Evolutionary conservation across 2,329 filamentous ascomycete species (phyloP).

Genomic region (Xylaria sp.): DNA sequence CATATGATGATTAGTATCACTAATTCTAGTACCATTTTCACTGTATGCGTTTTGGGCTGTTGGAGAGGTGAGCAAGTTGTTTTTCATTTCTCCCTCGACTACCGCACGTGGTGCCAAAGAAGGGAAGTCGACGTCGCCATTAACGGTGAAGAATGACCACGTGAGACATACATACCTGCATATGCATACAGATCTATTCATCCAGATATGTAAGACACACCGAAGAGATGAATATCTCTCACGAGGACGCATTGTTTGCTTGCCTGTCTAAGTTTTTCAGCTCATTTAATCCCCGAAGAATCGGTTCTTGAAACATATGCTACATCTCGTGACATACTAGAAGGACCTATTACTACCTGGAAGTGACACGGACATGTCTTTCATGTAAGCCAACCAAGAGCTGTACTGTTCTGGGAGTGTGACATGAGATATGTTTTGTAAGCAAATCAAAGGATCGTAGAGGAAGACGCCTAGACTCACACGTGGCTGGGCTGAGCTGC

Average conservation of each 20-base stretch:
- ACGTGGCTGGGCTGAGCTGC: constrained; percentile 22
- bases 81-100: not conserved
- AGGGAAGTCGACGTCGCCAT: not conserved
- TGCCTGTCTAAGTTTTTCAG: not conserved
- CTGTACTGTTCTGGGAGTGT: not conserved
- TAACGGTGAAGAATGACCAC: not conserved
- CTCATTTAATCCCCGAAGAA: not conserved
- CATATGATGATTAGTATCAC: not conserved
- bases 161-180: not conserved
- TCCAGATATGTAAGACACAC: not conserved
- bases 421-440: constrained; percentile 8
- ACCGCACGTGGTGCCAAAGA: not conserved
- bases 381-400: not conserved
- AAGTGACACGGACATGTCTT: not conserved
- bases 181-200: not conserved
- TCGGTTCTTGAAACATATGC: constrained; percentile 1
- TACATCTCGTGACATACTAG: constrained; percentile 2
- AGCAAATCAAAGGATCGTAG: not conserved
- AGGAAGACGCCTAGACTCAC: constrained; percentile 12
- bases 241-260: not conserved
- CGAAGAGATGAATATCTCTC: not conserved
- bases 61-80: not conserved
- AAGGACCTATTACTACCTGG: not conserved
- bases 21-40: not conserved
- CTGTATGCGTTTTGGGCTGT: not conserved